phyloP scores from a whole-genome alignment of 2,329 filamentous ascomycete species.

The Esteya vermicola region DNA sequence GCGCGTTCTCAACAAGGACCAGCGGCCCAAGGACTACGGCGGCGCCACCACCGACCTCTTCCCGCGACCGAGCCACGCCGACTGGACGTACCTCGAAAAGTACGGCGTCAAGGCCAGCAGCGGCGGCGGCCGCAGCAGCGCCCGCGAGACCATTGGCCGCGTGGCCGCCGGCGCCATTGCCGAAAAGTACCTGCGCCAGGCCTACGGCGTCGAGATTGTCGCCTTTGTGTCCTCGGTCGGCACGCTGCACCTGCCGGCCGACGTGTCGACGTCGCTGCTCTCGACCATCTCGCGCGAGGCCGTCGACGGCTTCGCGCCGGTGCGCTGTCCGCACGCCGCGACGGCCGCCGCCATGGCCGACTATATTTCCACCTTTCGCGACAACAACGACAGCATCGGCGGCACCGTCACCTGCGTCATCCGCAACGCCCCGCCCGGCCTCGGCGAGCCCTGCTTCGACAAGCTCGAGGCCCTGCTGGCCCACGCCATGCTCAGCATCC shows the following conservation, averaged over 20 bases:
- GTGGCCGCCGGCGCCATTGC: conserved; percentile 86
- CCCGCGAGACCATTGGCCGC: conserved; percentile 87
- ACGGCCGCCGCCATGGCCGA: conserved; percentile 60
- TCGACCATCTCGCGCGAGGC: conserved; percentile 56
- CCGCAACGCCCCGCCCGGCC: conserved; percentile 66
- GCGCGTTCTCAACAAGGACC: conserved; percentile 82
- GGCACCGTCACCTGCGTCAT: conserved; percentile 93
- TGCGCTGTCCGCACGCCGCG: conserved; percentile 65
- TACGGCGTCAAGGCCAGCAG: conserved; percentile 88
- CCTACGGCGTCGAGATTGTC: conserved; percentile 79
- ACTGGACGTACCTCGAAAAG: conserved; percentile 95
- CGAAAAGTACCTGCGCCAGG: conserved; percentile 75
- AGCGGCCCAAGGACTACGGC: conserved; percentile 84
- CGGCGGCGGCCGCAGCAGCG: conserved; percentile 79
- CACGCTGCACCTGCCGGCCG: conserved; percentile 52
- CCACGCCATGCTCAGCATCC: conserved; percentile 91
- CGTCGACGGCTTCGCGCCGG: conserved; percentile 74
- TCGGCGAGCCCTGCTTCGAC: conserved; percentile 90
- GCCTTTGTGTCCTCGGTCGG: conserved; percentile 84
- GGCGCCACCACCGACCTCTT: conserved; percentile 80
- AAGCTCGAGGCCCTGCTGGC: conserved; percentile 86
- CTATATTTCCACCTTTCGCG: conserved; percentile 62
- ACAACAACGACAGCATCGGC: conserved; percentile 76
- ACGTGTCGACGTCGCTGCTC: conserved; percentile 54
- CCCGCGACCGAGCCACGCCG: conserved; percentile 83